These are phyloP conservation scores for Maudiozyma turicensis DNA, from an alignment of 805 yeast genomes.

Conservation along the genomic window DNA sequence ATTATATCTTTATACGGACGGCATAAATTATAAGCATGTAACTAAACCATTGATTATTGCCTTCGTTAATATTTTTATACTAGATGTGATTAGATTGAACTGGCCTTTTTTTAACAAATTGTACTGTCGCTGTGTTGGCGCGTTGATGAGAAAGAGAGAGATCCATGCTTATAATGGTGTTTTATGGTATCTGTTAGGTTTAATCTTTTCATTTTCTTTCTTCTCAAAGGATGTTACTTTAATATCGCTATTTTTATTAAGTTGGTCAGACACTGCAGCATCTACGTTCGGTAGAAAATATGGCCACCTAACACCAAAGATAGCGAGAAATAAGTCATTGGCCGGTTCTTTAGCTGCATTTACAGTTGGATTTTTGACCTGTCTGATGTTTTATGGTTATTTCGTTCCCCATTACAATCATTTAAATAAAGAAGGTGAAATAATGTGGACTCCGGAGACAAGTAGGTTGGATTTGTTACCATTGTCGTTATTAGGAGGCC, in stretches of 20 bases:
- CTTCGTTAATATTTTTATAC: constrained; percentile 44
- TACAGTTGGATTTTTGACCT: constrained; percentile 54
- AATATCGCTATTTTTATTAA: constrained; percentile 65
- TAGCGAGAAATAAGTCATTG: constrained; percentile 66
- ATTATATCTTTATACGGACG: constrained; percentile 57
- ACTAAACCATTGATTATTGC: constrained; percentile 48
- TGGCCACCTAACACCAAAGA: constrained; percentile 75
- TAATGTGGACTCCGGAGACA: constrained; percentile 56
- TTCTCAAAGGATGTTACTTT: constrained; percentile 76
- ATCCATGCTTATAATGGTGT: constrained; percentile 70
- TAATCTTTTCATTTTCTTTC: constrained; percentile 55
- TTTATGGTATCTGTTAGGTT: constrained; percentile 76
- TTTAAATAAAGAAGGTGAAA: constrained; percentile 45
- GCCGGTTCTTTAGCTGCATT: constrained; percentile 91
- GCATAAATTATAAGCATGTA: constrained; percentile 47
- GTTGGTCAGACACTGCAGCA: constrained; percentile 98
- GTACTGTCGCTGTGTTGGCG: constrained; percentile 63
- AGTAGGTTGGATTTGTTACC: constrained; percentile 45
- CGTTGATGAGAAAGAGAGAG: constrained; percentile 79
- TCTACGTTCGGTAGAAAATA: constrained; percentile 82
- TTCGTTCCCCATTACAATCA: constrained; percentile 55
- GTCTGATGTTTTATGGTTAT: constrained; percentile 60
- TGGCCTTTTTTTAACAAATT: constrained; percentile 51
- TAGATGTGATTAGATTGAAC: constrained; percentile 62
- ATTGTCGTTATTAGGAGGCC: constrained; percentile 57